Evolutionary conservation across 2,329 filamentous ascomycete species (phyloP), one percentile per base, ranked within the genome.

Genomic region (Chaetomium strumarium): DNA sequence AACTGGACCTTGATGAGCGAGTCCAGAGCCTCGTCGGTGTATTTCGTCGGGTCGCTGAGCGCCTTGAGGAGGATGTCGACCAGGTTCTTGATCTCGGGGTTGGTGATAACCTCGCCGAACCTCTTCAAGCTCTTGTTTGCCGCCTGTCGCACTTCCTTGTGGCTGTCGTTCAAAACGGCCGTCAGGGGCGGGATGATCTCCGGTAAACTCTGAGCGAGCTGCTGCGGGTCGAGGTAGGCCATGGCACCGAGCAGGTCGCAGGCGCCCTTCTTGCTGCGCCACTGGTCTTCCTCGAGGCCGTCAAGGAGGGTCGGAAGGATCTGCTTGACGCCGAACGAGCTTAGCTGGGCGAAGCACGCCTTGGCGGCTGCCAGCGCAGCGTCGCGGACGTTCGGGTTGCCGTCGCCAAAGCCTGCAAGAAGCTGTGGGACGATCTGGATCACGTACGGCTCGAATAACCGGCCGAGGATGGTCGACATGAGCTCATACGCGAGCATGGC

Each of bases 261-360:
- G 49, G 93, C 93, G 62, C 95, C 93, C 73, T 95, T 96, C 72
- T 99, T 97, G 73, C 90, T 97, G 64, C 93, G 86, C 93, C 93
- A 99, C 68, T 97, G 92, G 49, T 88, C 83, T 59, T 99, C 93
- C 58, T 97, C 91, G 10, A 99, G 81, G 53, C 95, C 93, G 59
- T 93, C 85, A 2, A 99, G 79, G 8, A 99, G 79, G 12, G 88
- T 96, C 3, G 93, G 93, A 59, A 99, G 75, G 58, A 99, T 91
- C 65, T 93, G 81, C 72, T 96, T 95, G 54, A 99, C 95, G 68
- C 93, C 93, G 63, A 88, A 99, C 0, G 93, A 97, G 70, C 90
- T 97, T 51, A 99, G 73, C 61, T 85, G 91, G 5, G 89, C 85
- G 70, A 99, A 99, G 68, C 90, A 96, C 11, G 90, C 87, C 72